Base-by-base conservation (phyloP, 1,284 basidiomycete species). In the Ganoderma lingzhi region DNA sequence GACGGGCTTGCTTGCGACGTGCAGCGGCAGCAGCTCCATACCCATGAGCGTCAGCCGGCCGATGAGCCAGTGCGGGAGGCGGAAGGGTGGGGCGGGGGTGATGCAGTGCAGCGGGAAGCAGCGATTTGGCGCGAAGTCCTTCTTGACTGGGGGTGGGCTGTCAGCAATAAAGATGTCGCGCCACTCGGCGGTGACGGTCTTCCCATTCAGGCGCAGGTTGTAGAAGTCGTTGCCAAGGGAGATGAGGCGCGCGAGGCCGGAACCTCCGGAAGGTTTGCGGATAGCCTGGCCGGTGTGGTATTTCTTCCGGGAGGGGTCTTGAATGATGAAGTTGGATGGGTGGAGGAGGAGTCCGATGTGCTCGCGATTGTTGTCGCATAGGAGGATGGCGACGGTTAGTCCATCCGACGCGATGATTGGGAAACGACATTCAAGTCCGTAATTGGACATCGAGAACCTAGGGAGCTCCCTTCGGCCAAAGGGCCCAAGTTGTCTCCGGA, bases 311-410 rank as follows among this genome's bases (percentile, higher is more conserved):
- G 30, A 32, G 6, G 60, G 51, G 10, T 62, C 60, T 8, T 35
- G 48, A 15, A 62, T 42, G 23, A 14, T 37, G 28, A 10, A 5
- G 17, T 35, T 61, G 9, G 65, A 63, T 12, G 60, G 60, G 9
- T 67, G 48, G 14, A 67, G 65, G 39, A 61, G 17, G 41, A 67
- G 65, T 32, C 65, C 65, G 10, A 67, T 28, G 48, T 67, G 53
- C 5, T n/a, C 28, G 6, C 39, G 8, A 14, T 6, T 23, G 32
- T 28, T 56, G 3, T 67, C 60, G 41, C 51, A 67, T 0, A 67
- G 12, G 39, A 67, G 61, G 12, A 67, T 53, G 19, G 61, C 65
- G 41, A 67, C n/a, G 39, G 51, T 48, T 30, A 63, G 17, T 8
- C 30, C 61, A 0, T 58, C 45, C 0, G 37, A 42, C 44, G 63